Conservation (phyloP, 768 basidiomycete genomes). For the Trametes meyenii region DNA sequence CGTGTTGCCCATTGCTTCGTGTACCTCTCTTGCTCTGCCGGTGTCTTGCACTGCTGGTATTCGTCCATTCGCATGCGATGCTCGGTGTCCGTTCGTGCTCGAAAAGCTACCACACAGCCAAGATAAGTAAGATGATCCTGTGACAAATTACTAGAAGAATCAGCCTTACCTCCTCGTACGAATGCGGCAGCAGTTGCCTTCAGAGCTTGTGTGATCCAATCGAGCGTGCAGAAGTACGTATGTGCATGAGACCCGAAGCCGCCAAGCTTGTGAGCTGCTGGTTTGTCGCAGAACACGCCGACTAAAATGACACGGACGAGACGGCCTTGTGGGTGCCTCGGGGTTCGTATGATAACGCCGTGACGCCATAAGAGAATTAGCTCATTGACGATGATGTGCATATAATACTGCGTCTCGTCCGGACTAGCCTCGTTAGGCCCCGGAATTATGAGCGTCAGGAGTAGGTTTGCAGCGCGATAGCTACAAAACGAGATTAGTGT, state of each 20-base stretch:
- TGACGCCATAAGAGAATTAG: constrained; percentile 9
- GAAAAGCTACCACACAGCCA: constrained; percentile 11
- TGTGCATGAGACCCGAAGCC: constrained; percentile 37
- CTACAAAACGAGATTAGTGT: constrained; percentile 28
- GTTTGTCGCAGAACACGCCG: constrained; percentile 42
- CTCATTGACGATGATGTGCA: constrained; percentile 5
- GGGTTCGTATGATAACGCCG: constrained; percentile 6
- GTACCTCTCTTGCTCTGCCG: constrained; percentile 4
- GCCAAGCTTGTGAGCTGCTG: constrained; percentile 40
- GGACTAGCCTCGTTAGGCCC: constrained; percentile 18
- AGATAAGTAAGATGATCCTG: not conserved
- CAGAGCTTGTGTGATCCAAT: constrained; percentile 36
- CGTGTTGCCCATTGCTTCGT: constrained; percentile 9
- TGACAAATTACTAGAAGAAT: not conserved
- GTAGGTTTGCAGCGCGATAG: constrained; percentile 1
- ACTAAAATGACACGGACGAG: constrained; percentile 37
- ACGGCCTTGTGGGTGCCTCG: constrained; percentile 27
- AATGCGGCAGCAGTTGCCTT: constrained; percentile 31
- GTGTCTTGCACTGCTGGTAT: not conserved
- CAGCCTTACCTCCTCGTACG: constrained; percentile 21
- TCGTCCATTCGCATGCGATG: constrained; percentile 25
- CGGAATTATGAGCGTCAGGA: constrained; percentile 13
- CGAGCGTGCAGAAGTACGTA: constrained; percentile 38
- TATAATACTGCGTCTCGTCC: constrained; percentile 3
- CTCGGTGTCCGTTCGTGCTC: constrained; percentile 16